Percentiles rank a stretch among this genome's conserved stretches.
Evolutionary conservation across 2,329 filamentous ascomycete species (phyloP).

Genomic region (Colletotrichum lentis): DNA sequence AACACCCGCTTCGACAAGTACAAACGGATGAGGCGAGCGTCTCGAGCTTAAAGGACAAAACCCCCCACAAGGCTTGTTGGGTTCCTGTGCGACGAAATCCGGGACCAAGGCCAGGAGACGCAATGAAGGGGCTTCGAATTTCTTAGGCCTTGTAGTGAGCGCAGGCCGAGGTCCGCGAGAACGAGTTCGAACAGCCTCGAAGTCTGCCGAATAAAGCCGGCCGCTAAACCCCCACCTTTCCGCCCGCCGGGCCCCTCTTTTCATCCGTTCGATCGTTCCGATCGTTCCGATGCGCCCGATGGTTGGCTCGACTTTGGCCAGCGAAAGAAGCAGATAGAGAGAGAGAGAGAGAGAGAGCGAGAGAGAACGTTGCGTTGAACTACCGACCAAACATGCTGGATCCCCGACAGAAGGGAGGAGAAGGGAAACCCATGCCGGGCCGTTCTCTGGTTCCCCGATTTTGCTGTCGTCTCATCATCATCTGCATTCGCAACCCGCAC

Average conservation of each 20-base stretch:
- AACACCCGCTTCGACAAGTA: neutral
- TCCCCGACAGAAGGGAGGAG: neutral
- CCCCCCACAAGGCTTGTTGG: no score
- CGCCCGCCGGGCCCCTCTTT: neutral
- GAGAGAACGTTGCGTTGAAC: neutral
- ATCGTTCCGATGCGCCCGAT: constrained; percentile 14
- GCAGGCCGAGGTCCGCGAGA: neutral
- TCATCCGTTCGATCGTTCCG: neutral
- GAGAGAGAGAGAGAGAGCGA: no score
- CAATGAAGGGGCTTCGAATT: no score
- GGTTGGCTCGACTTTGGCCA: neutral
- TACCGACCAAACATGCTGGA: neutral
- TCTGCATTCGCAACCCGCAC: neutral
- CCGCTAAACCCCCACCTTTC: constrained; percentile 8
- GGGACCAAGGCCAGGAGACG: neutral
- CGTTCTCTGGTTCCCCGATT: no score
- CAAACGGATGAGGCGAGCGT: neutral
- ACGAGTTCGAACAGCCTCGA: neutral
- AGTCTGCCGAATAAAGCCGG: neutral
- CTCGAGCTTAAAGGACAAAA: neutral
- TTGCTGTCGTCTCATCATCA: constrained; percentile 3
- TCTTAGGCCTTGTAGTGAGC: no score
- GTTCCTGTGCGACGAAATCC: neutral
- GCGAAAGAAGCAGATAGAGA: neutral
- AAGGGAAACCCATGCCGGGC: neutral